phyloP scores from a whole-genome alignment of 345 rosid genomes.

The Aegle marmelos region DNA sequence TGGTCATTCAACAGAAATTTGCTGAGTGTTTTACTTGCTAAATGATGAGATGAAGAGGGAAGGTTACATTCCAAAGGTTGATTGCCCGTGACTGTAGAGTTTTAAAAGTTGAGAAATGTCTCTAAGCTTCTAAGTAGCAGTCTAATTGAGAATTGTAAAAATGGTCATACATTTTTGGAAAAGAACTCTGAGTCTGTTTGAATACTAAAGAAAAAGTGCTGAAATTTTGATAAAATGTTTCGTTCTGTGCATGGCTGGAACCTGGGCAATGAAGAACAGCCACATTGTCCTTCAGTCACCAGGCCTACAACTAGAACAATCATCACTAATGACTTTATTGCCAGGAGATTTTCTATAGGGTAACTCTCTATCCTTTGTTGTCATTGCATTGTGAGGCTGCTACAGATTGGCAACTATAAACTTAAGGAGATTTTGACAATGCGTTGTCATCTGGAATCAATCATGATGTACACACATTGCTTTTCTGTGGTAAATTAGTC shows the following conservation, averaged over 20 bases:
- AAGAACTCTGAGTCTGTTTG: not conserved
- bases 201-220: not conserved
- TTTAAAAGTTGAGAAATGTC: constrained; percentile 3
- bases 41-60: constrained; percentile 65
- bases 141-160: not conserved
- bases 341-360: not conserved
- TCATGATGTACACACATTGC: too few relatives aligned
- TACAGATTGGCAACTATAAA: not conserved
- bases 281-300: not conserved
- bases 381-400: not conserved
- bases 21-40: constrained; percentile 39
- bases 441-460: not conserved
- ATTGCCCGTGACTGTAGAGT: constrained; percentile 5
- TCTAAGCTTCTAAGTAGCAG: constrained; percentile 14
- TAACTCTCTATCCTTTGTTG: not conserved
- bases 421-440: not conserved
- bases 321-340: not conserved
- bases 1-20: constrained; percentile 27
- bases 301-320: not conserved
- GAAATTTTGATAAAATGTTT: not conserved
- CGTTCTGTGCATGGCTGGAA: not conserved
- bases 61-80: constrained; percentile 46
- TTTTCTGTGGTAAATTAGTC: not conserved
- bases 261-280: not conserved
- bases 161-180: not conserved